Percentiles rank a stretch among this genome's conserved stretches.
Evolutionary conservation across 116 monocot species (phyloP).

Genomic region (Cymodocea nodosa): DNA sequence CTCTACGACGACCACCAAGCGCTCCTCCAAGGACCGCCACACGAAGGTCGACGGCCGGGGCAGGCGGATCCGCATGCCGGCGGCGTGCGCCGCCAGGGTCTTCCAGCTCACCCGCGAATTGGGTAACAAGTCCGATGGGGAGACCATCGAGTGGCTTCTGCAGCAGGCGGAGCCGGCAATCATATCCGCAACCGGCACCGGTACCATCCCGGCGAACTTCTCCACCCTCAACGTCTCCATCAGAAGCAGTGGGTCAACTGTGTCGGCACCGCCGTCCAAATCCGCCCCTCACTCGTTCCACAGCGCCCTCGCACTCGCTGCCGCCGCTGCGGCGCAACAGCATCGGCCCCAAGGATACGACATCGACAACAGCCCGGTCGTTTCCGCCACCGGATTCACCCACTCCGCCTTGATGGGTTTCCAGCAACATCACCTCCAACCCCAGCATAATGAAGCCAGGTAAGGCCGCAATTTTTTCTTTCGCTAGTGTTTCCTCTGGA

Average conservation of each 20-base stretch:
- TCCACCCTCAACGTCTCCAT: constrained; percentile 60
- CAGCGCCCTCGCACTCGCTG: constrained; percentile 24
- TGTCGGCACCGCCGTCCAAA: constrained; percentile 39
- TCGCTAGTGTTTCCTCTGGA: background rate
- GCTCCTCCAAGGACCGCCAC: constrained; percentile 46
- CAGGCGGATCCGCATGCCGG: constrained; percentile 71
- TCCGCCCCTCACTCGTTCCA: constrained; percentile 47
- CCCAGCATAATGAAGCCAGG: constrained; percentile 10
- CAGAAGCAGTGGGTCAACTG: constrained; percentile 37
- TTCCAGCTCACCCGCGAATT: constrained; percentile 24
- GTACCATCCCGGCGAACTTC: constrained; percentile 68
- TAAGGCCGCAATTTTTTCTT: constrained; percentile 12
- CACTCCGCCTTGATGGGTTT: constrained; percentile 48
- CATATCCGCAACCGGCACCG: constrained; percentile 64
- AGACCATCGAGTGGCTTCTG: constrained; percentile 23
- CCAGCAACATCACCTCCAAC: constrained; percentile 33
- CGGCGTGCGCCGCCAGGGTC: constrained; percentile 47
- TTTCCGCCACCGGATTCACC: constrained; percentile 8
- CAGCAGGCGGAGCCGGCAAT: constrained; percentile 74
- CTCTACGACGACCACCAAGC: constrained; percentile 23
- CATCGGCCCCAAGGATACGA: constrained; percentile 1
- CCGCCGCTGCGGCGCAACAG: constrained; percentile 16
- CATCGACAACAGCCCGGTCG: background rate
- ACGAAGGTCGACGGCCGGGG: constrained; percentile 50
- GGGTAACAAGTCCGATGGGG: constrained; percentile 21